Base-by-base conservation (phyloP, 106 monocot genomes). In the Triglochin maritima region DNA sequence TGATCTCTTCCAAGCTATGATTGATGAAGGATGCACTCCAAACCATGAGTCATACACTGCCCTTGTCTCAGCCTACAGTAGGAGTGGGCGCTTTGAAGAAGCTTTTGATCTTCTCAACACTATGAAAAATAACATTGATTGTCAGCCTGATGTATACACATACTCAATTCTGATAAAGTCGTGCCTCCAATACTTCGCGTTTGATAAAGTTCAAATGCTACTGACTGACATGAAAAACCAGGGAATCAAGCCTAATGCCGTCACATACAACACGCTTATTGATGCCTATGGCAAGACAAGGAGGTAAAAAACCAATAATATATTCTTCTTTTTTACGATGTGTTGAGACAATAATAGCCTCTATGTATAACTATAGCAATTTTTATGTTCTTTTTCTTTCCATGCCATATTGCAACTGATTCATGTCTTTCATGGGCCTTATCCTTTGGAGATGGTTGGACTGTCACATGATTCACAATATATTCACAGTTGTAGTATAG, bases 81-180 rank as follows among this genome's bases (percentile, higher is more conserved):
- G 95, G 72, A 91, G 88, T 66, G 90, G 90, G 56, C 83, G 77
- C 65, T 78, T 96, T 52, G 76, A 86, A 10, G 49, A 88, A 73
- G 90, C 95, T 9, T 96, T 96, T 71, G 64, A 74, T 42, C 57
- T 96, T n/a, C 83, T 96, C 43, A 73, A 87, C 13, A 67, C 70
- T 46, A 96, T 96, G 95, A 96, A 90, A 69, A 75, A 6, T 50
- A 91, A 85, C 64, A 66, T 78, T 67, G 85, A 88, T 43, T 96
- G 95, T 70, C 71, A 79, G 44, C 95, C 95, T 48, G 95, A 96
- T 80, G 87, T 96, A 52, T 78, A 96, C 11, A 96, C 95, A 9
- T 96, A 96, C 64, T 88, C 95, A 48, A 88, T 96, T 77, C 83
- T 96, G 47, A 91, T 96, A 41, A 90, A 96, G 59, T 96, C 90